phyloP scores from a whole-genome alignment of 2,329 filamentous ascomycete species.

The Mycosphaerelloides madeirae region DNA sequence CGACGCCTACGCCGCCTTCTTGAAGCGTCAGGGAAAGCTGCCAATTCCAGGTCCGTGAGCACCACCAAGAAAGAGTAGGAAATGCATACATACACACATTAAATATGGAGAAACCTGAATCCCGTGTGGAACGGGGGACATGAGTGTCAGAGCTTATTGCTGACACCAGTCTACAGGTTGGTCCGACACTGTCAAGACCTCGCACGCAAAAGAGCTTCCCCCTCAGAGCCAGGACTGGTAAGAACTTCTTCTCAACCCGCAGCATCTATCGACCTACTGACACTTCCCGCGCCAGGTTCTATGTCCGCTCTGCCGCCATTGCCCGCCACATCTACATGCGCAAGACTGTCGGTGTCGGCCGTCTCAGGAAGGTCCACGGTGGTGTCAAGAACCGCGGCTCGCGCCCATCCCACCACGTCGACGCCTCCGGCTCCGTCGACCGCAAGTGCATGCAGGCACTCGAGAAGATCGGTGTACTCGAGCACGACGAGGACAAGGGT shows the following conservation, averaged over 20 bases:
- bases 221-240: constrained; percentile 98
- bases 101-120: constrained; percentile 45
- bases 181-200: constrained; percentile 99
- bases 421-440: constrained; percentile 92
- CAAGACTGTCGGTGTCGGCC: constrained; percentile 98
- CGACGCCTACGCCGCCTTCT: constrained; percentile 76
- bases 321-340: constrained; percentile 98
- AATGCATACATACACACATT: constrained; percentile 17
- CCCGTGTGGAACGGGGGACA: constrained; percentile 49
- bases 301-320: constrained; percentile 84
- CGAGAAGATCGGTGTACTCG: constrained; percentile 98
- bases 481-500: constrained; percentile 97
- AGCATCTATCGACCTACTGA: background rate
- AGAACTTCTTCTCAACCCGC: constrained; percentile 40
- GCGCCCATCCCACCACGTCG: constrained; percentile 88
- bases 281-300: constrained; percentile 48
- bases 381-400: constrained; percentile 87
- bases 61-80: constrained; percentile 21
- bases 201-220: constrained; percentile 91
- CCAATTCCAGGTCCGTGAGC: constrained; percentile 72
- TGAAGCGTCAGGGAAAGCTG: constrained; percentile 93
- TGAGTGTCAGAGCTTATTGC: constrained; percentile 33
- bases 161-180: constrained; percentile 66
- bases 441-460: constrained; percentile 96
- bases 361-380: constrained; percentile 94